Base-by-base conservation (phyloP, 495 filamentous ascomycete genomes). In the Lineolata rhizophorae region DNA sequence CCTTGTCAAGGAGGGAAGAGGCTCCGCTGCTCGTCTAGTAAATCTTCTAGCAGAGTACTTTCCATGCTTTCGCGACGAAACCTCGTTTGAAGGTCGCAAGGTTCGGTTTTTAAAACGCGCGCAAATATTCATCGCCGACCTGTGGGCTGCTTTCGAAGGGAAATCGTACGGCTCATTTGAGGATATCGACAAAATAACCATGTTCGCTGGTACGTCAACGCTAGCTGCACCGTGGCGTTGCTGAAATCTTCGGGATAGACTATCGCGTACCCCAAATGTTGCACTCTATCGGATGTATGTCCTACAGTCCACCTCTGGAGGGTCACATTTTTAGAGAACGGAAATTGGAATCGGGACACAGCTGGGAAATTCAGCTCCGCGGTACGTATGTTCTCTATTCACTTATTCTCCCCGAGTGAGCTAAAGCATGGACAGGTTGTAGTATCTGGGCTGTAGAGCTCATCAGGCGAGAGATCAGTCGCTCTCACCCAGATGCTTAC, bases 251-350 rank as follows among this genome's bases (percentile, higher is more conserved):
- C 4, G 11, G 15, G 14, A 11, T n/a, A 60, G 87, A 99, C 57
- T 95, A 99, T 47, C 71, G 87, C 17, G 71, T 99, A 20, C 87
- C 87, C 3, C 87, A 95, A 57, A 93, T 94, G 42, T 65, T 99
- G 3, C 64, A 90, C 42, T 62, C 67, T 16, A 60, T 99, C 17
- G 77, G 79, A 21, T 87, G 80, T 37, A 58, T 99, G 12, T 61
- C 61, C 33, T 93, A 84, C 53, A 80, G 74, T 18, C 87, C 87
- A 0, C 62, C 71, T 3, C 52, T 99, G 14, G 71, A 80, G 8
- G 58, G 57, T 9, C 64, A 74, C 11, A 73, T 97, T 32, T 58
- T 64, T 4, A 49, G 53, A 3, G 58, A 64, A 32, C 64, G 70
- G 32, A 49, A 59, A 2, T 63, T 97, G 10, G 62, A 74, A 27